Conservation (phyloP, 73 alveolate genomes). For the Stentor roeselii region DNA sequence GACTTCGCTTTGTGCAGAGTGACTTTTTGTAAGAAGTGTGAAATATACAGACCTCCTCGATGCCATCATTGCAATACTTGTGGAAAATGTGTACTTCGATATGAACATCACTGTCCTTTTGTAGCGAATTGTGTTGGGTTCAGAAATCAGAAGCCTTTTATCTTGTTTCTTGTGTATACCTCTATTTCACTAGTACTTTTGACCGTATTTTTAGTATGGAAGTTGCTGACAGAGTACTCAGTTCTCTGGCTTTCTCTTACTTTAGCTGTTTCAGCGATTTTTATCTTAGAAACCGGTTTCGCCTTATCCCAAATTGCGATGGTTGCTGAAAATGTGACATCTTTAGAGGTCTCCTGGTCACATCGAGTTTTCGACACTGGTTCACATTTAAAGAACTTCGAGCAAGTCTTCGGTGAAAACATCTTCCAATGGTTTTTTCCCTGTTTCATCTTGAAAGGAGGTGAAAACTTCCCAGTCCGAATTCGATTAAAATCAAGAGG, state of each 20-base stretch:
- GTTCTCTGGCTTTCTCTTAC: not conserved
- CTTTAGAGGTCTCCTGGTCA: not conserved
- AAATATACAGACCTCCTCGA: slow-evolving; percentile 37
- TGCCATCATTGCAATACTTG: slow-evolving; percentile 64
- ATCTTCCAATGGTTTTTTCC: not conserved
- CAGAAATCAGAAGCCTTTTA: slow-evolving; percentile 41
- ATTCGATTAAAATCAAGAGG: not conserved
- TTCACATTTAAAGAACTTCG: not conserved
- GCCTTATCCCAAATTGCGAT: not conserved
- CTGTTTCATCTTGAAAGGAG: not conserved
- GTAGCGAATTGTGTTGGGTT: slow-evolving; percentile 78
- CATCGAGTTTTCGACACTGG: not conserved
- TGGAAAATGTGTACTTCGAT: slow-evolving; percentile 57
- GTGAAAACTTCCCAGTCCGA: not conserved
- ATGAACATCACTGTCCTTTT: slow-evolving; percentile 75
- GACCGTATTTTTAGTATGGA: not conserved
- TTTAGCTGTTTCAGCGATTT: not conserved
- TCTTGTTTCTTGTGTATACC: not conserved
- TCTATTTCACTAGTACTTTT: not conserved
- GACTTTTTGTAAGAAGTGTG: slow-evolving; percentile 13
- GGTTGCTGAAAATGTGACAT: not conserved
- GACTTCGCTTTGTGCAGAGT: not conserved
- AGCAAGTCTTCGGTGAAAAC: slow-evolving; percentile 12
- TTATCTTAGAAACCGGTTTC: not conserved
- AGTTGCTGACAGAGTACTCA: not conserved